phyloP scores from a whole-genome alignment of 2,329 filamentous ascomycete species.

The Diplodia mutila region DNA sequence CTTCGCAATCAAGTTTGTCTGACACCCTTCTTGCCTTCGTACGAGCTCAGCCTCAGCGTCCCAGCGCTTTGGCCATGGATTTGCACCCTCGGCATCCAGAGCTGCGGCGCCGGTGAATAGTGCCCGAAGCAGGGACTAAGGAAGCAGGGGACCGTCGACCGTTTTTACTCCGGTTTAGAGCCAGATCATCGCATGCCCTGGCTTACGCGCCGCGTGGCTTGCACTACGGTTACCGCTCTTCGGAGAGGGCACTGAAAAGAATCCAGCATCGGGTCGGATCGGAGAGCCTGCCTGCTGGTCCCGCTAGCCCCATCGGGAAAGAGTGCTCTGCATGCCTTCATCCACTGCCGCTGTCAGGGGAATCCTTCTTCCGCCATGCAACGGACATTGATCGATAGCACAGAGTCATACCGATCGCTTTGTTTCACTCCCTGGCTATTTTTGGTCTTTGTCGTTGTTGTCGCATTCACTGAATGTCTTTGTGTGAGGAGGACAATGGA shows the following conservation, averaged over 20 bases:
- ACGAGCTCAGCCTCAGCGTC: not conserved
- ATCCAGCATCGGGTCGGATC: not conserved
- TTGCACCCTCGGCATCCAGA: not conserved
- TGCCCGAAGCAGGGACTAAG: not conserved
- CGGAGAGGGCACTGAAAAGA: not conserved
- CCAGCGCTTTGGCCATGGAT: not conserved
- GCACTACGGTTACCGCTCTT: not conserved
- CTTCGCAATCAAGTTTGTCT: no score
- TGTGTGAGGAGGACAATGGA: not conserved
- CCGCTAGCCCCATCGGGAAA: slow-evolving; percentile 6
- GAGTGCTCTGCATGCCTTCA: not conserved
- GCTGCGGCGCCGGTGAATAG: not conserved
- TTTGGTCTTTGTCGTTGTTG: slow-evolving; percentile 12
- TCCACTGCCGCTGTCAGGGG: not conserved
- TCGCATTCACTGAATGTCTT: not conserved
- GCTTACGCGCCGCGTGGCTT: not conserved
- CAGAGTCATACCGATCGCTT: no score
- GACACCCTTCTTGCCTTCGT: not conserved
- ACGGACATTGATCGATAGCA: no score
- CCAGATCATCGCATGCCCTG: no score
- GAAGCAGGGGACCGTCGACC: not conserved
- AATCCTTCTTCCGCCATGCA: no score
- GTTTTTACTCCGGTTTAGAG: not conserved
- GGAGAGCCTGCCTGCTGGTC: not conserved
- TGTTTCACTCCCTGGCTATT: not conserved